These are phyloP conservation scores for Neophaeococcomyces aloes DNA, from an alignment of 2,329 filamentous ascomycete species.

Conservation along the genomic window DNA sequence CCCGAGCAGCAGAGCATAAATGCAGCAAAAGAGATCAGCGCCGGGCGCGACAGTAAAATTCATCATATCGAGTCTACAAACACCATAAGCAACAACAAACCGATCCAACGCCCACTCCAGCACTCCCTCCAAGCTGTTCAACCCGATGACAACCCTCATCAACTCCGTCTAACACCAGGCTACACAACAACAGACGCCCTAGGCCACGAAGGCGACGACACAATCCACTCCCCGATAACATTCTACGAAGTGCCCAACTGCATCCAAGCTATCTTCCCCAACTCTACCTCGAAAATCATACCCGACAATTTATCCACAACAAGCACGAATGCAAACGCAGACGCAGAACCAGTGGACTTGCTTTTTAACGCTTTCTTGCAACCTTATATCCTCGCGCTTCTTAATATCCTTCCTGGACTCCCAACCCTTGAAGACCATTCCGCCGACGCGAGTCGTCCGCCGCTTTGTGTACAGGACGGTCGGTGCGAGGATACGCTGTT, in stretches of 20 bases:
- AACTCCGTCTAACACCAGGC: constrained; percentile 55
- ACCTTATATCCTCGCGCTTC: constrained; percentile 64
- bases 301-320: constrained; percentile 24
- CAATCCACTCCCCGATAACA: constrained; percentile 61
- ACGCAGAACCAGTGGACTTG: constrained; percentile 62
- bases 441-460: too few species aligned
- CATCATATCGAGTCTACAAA: constrained; percentile 1
- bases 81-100: background rate
- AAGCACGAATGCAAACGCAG: constrained; percentile 31
- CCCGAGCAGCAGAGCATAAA: constrained; percentile 33
- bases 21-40: background rate
- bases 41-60: background rate
- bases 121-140: background rate
- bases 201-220: constrained; percentile 80
- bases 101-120: background rate
- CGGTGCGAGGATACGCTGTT: too few species aligned
- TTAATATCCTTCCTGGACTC: constrained; percentile 44
- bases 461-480: too few species aligned
- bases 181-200: constrained; percentile 86
- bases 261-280: constrained; percentile 60
- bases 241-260: constrained; percentile 76
- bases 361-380: constrained; percentile 89
- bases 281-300: constrained; percentile 3
- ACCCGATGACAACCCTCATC: too few species aligned
- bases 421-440: too few species aligned